phyloP scores from a whole-genome alignment of 2,329 filamentous ascomycete species.

The Uncinocarpus reesii region DNA sequence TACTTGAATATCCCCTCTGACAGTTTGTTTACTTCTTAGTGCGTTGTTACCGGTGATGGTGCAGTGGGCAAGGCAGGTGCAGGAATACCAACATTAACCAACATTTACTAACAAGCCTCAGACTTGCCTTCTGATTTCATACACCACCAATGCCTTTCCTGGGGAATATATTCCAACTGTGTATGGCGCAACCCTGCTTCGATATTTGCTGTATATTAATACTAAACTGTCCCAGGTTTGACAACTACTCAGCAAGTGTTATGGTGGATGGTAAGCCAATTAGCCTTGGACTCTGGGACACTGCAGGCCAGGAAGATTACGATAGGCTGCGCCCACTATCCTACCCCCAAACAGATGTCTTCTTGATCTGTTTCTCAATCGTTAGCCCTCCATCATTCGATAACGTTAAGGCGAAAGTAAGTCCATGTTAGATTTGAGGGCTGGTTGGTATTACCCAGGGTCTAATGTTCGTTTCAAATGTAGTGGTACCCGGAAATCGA shows the following conservation, averaged over 20 bases:
- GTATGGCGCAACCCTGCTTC: constrained; percentile 25
- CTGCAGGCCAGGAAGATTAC: constrained; percentile 96
- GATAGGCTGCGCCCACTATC: constrained; percentile 88
- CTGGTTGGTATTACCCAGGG: background rate
- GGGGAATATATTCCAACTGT: constrained; percentile 99
- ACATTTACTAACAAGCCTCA: constrained; percentile 32
- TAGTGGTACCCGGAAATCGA: constrained; percentile 98
- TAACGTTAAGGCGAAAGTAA: constrained; percentile 96
- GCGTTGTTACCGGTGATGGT: constrained; percentile 97
- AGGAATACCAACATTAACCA: constrained; percentile 10
- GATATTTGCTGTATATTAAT: background rate
- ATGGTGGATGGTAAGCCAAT: constrained; percentile 99
- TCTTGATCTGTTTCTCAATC: constrained; percentile 96
- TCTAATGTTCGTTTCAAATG: constrained; percentile 12
- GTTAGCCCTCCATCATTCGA: constrained; percentile 96
- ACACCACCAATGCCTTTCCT: constrained; percentile 99
- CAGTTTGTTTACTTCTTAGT: constrained; percentile 47
- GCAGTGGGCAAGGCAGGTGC: constrained; percentile 85
- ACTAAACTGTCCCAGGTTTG: constrained; percentile 54
- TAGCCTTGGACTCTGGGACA: constrained; percentile 96
- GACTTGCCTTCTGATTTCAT: constrained; percentile 98
- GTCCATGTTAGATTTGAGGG: constrained; percentile 18
- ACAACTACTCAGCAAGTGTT: constrained; percentile 97
- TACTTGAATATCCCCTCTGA: background rate
- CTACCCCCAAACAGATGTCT: constrained; percentile 96